phyloP scores from a whole-genome alignment of 768 basidiomycete genomes.

The Jaapia argillacea region DNA sequence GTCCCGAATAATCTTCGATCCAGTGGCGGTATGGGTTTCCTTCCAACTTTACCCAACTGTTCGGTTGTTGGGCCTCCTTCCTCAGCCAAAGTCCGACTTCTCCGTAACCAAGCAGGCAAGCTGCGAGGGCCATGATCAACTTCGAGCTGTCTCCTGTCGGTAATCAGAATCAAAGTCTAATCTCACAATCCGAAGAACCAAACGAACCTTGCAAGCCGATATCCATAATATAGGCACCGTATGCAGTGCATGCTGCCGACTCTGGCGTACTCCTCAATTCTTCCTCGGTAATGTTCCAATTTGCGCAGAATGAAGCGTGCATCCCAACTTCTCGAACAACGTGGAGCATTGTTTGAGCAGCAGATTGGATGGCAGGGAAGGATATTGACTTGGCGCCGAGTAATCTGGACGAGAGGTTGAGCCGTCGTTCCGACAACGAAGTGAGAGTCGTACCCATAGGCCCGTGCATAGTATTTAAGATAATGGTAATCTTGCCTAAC shows the following conservation, averaged over 20 bases:
- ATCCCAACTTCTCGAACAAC: slow-evolving; percentile 62
- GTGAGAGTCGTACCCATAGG: slow-evolving; percentile 45
- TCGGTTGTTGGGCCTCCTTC: slow-evolving; percentile 34
- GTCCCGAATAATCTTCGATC: slow-evolving; percentile 75
- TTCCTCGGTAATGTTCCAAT: slow-evolving; percentile 54
- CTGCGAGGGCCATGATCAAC: slow-evolving; percentile 71
- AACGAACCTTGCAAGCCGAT: slow-evolving; percentile 54
- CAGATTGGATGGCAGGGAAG: slow-evolving; percentile 50
- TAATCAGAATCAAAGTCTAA: not conserved
- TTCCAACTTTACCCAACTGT: slow-evolving; percentile 46
- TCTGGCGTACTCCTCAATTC: slow-evolving; percentile 59
- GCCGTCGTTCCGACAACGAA: not conserved
- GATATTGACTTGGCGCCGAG: slow-evolving; percentile 69
- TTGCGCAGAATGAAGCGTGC: slow-evolving; percentile 61
- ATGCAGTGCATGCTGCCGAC: slow-evolving; percentile 67
- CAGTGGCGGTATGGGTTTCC: slow-evolving; percentile 69
- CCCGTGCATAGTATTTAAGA: slow-evolving; percentile 75
- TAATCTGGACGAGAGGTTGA: slow-evolving; percentile 30
- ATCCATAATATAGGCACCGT: slow-evolving; percentile 81
- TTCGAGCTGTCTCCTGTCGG: slow-evolving; percentile 56
- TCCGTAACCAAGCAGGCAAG: slow-evolving; percentile 87
- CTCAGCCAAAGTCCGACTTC: slow-evolving; percentile 84
- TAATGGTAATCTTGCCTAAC: slow-evolving; percentile 80
- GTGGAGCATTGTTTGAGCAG: slow-evolving; percentile 52
- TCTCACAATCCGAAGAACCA: not conserved